These are phyloP conservation scores for Candida michaelii DNA, from an alignment of 805 yeast genomes.

Conservation along the genomic window DNA sequence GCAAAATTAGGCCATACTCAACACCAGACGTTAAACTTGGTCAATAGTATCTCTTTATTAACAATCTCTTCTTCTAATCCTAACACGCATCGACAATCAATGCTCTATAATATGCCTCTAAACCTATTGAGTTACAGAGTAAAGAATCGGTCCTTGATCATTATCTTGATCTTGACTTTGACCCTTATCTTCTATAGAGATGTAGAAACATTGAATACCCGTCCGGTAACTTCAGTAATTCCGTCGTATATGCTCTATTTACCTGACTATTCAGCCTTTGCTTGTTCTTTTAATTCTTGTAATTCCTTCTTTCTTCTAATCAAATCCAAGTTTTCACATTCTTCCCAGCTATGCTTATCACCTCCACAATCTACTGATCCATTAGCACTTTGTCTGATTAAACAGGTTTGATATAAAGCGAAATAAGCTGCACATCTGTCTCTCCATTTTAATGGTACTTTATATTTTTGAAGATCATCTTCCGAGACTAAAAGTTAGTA, in stretches of 20 bases:
- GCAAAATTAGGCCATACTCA: too few species aligned
- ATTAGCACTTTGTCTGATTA: conserved; percentile 44
- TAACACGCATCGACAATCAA: too few species aligned
- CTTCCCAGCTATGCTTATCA: conserved; percentile 81
- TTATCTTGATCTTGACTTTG: too few species aligned
- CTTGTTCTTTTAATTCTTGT: conserved; percentile 24
- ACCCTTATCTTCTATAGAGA: too few species aligned
- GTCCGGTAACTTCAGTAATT: too few species aligned
- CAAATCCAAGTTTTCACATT: conserved; percentile 80
- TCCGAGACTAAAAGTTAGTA: conserved; percentile 54
- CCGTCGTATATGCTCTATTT: background rate
- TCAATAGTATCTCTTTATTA: too few species aligned
- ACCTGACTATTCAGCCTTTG: background rate
- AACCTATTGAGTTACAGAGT: too few species aligned
- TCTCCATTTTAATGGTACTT: conserved; percentile 76
- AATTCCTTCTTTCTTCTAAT: conserved; percentile 76
- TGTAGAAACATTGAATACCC: too few species aligned
- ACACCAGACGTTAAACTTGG: too few species aligned
- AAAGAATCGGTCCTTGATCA: too few species aligned
- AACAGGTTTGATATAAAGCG: conserved; percentile 45
- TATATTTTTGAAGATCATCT: conserved; percentile 78
- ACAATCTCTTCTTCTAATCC: too few species aligned
- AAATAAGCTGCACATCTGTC: conserved; percentile 74
- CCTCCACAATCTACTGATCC: conserved; percentile 59
- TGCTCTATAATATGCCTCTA: too few species aligned